phyloP scores from a whole-genome alignment of 2,329 filamentous ascomycete species.

The Chaetomium sp. region DNA sequence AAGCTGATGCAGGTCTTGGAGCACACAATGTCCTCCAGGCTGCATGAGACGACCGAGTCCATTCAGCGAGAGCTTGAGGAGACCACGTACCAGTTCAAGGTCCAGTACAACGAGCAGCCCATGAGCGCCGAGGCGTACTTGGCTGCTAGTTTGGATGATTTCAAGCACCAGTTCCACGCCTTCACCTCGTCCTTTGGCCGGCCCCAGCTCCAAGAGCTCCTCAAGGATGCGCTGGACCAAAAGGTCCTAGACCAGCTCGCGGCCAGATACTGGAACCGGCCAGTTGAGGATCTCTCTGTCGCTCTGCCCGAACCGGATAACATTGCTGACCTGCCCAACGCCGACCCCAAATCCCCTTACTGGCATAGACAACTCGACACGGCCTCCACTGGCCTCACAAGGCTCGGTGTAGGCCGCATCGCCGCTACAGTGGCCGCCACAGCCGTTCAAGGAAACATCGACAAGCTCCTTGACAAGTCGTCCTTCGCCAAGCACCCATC shows the following conservation, averaged over 20 bases:
- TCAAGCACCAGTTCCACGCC: constrained; percentile 96
- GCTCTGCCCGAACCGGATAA: constrained; percentile 62
- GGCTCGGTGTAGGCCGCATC: constrained; percentile 85
- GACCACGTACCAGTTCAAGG: constrained; percentile 97
- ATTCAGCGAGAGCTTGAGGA: constrained; percentile 95
- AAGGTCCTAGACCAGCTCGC: constrained; percentile 89
- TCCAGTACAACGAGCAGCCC: constrained; percentile 96
- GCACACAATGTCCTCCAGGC: constrained; percentile 89
- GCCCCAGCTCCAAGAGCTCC: constrained; percentile 77
- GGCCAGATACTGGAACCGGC: constrained; percentile 95
- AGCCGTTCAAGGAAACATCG: constrained; percentile 78
- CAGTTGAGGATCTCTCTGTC: constrained; percentile 72
- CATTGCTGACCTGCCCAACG: constrained; percentile 73
- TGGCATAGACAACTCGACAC: constrained; percentile 95
- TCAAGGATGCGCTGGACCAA: constrained; percentile 91
- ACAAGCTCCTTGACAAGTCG: constrained; percentile 69
- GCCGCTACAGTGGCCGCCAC: constrained; percentile 87
- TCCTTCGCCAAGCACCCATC: constrained; percentile 89
- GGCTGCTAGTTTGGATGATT: constrained; percentile 87
- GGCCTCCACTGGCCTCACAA: constrained; percentile 82
- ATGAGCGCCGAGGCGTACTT: constrained; percentile 94
- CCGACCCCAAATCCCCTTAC: constrained; percentile 76
- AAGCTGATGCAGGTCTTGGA: constrained; percentile 97
- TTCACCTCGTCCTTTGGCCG: constrained; percentile 87
- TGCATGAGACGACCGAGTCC: constrained; percentile 83